These are phyloP conservation scores for Baorangia bicolor DNA, from an alignment of 768 basidiomycete species.

Conservation along the genomic window DNA sequence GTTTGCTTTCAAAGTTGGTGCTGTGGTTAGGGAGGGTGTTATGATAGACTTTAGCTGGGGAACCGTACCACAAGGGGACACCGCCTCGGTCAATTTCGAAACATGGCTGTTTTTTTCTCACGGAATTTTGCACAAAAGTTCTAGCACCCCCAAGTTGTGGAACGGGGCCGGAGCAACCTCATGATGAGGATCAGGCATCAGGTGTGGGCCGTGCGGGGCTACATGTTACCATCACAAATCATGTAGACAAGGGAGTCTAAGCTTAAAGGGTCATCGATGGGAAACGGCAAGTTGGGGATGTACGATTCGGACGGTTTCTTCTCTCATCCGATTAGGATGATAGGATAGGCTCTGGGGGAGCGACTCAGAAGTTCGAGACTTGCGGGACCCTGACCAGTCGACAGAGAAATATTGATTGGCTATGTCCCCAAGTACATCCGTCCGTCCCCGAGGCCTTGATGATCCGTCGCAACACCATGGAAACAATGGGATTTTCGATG, in stretches of 20 bases:
- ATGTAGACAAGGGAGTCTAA: too few relatives aligned
- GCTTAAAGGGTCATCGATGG: not conserved
- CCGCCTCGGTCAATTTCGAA: too few relatives aligned
- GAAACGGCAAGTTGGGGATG: not conserved
- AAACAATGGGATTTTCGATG: slow-evolving; percentile 1
- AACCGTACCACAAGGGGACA: too few relatives aligned
- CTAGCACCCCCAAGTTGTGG: too few relatives aligned
- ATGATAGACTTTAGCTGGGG: not conserved
- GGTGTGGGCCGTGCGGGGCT: not conserved
- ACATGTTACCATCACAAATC: not conserved
- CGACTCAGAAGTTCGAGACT: too few relatives aligned
- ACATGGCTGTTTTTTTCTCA: too few relatives aligned
- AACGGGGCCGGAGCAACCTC: too few relatives aligned
- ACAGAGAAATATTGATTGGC: too few relatives aligned
- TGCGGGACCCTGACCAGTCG: too few relatives aligned
- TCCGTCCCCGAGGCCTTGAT: not conserved
- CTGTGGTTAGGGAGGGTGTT: not conserved
- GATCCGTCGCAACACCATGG: slow-evolving; percentile 6
- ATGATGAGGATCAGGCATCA: not conserved
- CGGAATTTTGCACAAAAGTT: too few relatives aligned
- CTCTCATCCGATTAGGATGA: not conserved
- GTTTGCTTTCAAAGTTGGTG: not conserved
- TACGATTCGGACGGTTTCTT: not conserved
- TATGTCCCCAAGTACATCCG: not conserved
- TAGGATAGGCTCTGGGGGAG: too few relatives aligned